Evolutionary conservation across 257 asterid genomes (phyloP), one percentile per base, ranked within the genome.

Genomic region (Rehmannia glutinosa): DNA sequence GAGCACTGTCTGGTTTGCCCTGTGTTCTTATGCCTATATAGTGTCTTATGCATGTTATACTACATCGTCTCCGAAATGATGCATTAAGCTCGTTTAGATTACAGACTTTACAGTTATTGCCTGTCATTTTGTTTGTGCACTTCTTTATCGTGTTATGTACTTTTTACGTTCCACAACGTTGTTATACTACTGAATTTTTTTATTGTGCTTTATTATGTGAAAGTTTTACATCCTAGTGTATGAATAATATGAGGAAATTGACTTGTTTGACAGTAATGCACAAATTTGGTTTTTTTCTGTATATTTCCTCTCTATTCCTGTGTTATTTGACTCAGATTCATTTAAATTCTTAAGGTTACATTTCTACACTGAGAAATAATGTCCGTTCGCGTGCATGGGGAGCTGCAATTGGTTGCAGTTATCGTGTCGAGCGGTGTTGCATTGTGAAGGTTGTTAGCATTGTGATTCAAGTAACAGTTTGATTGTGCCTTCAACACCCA

Each of bases 301-400:
- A 23, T 73, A 39, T 47, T 66, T 23, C 8, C 47, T 41, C 47
- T 41, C 28, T 20, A 17, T 45, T 38, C 19, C 21, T 73, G 59
- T 42, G 56, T 61, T 59, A 64, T 50, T 50, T 56, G 46, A 76
- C 69, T 32, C 65, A 23, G 36, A 58, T 63, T 55, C 56, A 6
- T 61, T 72, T 62, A 17, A 51, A 66, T 32, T 70, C 72, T 30
- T n/a, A 54, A 94, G 99, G 97, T 76, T 94, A 91, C 78, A 74
- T 85, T 68, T 94, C 99, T 64, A 82, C 96, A 30, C 72, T 91
- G 82, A 88, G 99, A 78, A 94, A 94, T 84, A 91, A 85, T 73
- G 97, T 91, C 35, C 97, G 97, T 36, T 94, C 99, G 8, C 97
- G 97, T 46, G 90, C 97, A 19, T 94, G 97, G 99, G 97, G 97